Evolutionary conservation across 1,284 basidiomycete species (phyloP).

Genomic region (Ustilago esculenta): DNA sequence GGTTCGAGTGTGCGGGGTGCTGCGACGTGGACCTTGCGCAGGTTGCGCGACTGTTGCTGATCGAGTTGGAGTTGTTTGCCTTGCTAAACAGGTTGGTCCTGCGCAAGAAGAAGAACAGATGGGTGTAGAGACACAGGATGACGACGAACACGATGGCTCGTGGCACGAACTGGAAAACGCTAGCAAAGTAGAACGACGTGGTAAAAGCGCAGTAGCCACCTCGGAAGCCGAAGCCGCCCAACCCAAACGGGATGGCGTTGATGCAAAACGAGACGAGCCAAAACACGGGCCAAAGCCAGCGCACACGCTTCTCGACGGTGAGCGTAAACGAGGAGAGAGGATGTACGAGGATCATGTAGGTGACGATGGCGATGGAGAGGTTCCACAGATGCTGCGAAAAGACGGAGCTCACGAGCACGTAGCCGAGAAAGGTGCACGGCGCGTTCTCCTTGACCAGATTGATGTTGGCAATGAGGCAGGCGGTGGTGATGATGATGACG

Average conservation of each 20-base stretch:
- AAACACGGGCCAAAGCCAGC: constrained; percentile 58
- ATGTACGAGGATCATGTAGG: constrained; percentile 61
- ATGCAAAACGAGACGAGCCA: constrained; percentile 48
- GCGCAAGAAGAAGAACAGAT: constrained; percentile 62
- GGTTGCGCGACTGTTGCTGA: constrained; percentile 23
- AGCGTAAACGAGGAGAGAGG: constrained; percentile 52
- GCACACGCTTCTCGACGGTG: constrained; percentile 48
- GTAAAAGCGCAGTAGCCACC: constrained; percentile 56
- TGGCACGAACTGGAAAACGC: constrained; percentile 55
- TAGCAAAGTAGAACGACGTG: constrained; percentile 33
- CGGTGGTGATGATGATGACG: constrained; percentile 50
- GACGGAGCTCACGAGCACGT: constrained; percentile 45
- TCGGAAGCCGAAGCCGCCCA: constrained; percentile 47
- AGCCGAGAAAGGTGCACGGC: constrained; percentile 54
- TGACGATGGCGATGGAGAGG: constrained; percentile 55
- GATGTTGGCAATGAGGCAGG: constrained; percentile 43
- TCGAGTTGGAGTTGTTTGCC: constrained; percentile 19
- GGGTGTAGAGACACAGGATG: constrained; percentile 59
- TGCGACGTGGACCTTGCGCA: constrained; percentile 7
- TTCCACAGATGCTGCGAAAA: constrained; percentile 63
- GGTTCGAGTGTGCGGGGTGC: constrained; percentile 6
- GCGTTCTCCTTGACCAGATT: constrained; percentile 27
- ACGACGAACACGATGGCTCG: constrained; percentile 50
- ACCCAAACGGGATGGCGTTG: constrained; percentile 47
- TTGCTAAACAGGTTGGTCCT: constrained; percentile 56